Percentiles rank a stretch among this genome's conserved stretches.
These are phyloP conservation scores for Harringtonia lauricola DNA, from an alignment of 2,329 filamentous ascomycete species.

Conservation along the genomic window DNA sequence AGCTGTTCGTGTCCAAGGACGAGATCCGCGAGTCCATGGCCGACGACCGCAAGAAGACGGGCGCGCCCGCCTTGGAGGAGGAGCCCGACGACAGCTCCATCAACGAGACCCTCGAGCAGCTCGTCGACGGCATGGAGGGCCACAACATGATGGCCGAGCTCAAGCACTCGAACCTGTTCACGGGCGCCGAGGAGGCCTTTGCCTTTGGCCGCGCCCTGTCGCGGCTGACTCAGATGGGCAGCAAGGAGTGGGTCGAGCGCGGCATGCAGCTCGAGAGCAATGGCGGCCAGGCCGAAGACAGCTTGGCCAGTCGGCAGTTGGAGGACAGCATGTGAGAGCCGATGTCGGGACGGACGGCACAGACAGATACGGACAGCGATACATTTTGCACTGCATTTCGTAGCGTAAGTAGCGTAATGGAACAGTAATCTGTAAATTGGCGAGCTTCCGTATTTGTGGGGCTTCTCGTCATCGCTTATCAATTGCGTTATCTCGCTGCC, in stretches of 20 bases:
- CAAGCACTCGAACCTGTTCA: constrained; percentile 79
- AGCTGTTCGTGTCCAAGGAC: constrained; percentile 70
- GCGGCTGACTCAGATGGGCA: constrained; percentile 83
- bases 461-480: too few species aligned
- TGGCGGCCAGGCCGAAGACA: constrained; percentile 54
- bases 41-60: constrained; percentile 15
- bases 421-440: too few species aligned
- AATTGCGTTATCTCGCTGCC: too few species aligned
- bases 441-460: too few species aligned
- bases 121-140: constrained; percentile 74
- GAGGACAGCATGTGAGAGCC: constrained; percentile 48
- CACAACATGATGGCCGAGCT: constrained; percentile 67
- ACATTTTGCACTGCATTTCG: neutral
- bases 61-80: too few species aligned
- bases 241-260: constrained; percentile 86
- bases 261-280: constrained; percentile 55
- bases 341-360: neutral
- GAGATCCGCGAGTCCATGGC: constrained; percentile 52
- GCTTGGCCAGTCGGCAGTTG: constrained; percentile 55
- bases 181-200: constrained; percentile 91
- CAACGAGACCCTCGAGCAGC: constrained; percentile 60
- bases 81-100: constrained; percentile 27
- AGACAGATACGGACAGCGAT: neutral
- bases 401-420: neutral
- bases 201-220: constrained; percentile 86